Base-by-base conservation (phyloP, 2,329 filamentous ascomycete species). In the Penicillium palitans region DNA sequence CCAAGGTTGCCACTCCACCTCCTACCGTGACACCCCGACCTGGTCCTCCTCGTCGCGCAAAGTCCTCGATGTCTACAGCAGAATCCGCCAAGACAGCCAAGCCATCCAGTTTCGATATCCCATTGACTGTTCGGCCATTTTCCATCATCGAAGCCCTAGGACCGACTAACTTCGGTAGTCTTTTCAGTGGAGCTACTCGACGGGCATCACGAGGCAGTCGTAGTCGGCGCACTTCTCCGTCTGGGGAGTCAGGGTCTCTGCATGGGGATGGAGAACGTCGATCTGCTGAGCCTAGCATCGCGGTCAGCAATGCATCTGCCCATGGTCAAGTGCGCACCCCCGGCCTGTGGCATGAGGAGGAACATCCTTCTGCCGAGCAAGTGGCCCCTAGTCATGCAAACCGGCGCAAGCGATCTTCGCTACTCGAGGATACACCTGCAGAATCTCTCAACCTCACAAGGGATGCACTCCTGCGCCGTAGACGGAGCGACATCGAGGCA, bases 31-130 rank as follows among this genome's bases (percentile, higher is more conserved):
- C 66, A n/a, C 47, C 66, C 45, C 74, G 78, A 24, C 78, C 78
- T 13, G 69, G 68, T 29, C 69, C 70, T 54, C 73, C 75, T 17
- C 74, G 74, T 51, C 75, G 79, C 41, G 70, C 72, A 7, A 68
- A 72, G 6, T 80, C 79, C 24, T 74, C 72, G 0, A 66, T 80
- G 52, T 81, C 79, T n/a, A 79, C 72, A 17, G 72, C 79, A 13
- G 78, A 78, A 37, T 81, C 79, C 12, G 70, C 75, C 50, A 79
- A 75, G 64, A 81, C 79, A 8, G 71, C 81, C 29, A 74, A 70
- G 53, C 71, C 75, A 29, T 70, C 69, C 15, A 70, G 67, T 24
- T 60, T 68, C 10, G 70, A 74, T 33, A 47, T 59, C 4, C 55
- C 62, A 8, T 50, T 51, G 19, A 61, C 65, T 40, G 51, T 61